A percentile compares a stretch with the other conserved stretches of the same genome.
Evolutionary conservation across 129 eudicot species (phyloP).

Genomic region (Chrysanthemum seticuspe): DNA sequence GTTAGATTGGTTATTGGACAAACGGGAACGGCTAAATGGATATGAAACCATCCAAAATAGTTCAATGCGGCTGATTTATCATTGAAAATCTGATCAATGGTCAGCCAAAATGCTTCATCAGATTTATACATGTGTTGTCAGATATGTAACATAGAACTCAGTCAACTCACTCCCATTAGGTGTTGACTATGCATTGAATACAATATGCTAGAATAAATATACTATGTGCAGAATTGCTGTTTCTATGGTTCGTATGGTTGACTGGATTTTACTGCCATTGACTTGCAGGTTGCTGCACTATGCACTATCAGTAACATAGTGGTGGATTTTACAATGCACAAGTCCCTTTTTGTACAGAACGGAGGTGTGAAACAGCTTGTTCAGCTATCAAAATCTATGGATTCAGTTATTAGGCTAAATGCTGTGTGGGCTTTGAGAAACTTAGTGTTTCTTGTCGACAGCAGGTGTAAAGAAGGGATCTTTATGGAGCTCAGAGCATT

Average conservation of each 20-base stretch:
- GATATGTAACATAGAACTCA: slow-evolving; percentile 4
- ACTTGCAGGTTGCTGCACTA: slow-evolving; percentile 79
- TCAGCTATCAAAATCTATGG: slow-evolving; percentile 92
- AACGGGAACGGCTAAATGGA: too few species aligned
- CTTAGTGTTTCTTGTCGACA: slow-evolving; percentile 74
- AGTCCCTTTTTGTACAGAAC: slow-evolving; percentile 54
- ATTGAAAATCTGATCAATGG: too few species aligned
- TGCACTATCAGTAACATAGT: slow-evolving; percentile 79
- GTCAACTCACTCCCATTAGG: slow-evolving; percentile 11
- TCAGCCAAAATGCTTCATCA: neutral
- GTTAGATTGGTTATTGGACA: too few species aligned
- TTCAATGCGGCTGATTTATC: too few species aligned
- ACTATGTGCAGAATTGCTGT: too few species aligned
- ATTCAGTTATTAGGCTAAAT: slow-evolving; percentile 65
- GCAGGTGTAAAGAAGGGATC: slow-evolving; percentile 67
- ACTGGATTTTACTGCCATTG: neutral
- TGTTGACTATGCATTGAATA: neutral
- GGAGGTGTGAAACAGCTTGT: slow-evolving; percentile 89
- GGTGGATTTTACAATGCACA: slow-evolving; percentile 66
- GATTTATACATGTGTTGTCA: too few species aligned
- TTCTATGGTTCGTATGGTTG: neutral
- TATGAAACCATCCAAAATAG: too few species aligned
- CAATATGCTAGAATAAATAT: neutral
- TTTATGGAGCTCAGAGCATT: slow-evolving; percentile 65
- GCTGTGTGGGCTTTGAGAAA: slow-evolving; percentile 93